Conservation (phyloP, 305 asterid species). For the Fraxinus greggii region DNA sequence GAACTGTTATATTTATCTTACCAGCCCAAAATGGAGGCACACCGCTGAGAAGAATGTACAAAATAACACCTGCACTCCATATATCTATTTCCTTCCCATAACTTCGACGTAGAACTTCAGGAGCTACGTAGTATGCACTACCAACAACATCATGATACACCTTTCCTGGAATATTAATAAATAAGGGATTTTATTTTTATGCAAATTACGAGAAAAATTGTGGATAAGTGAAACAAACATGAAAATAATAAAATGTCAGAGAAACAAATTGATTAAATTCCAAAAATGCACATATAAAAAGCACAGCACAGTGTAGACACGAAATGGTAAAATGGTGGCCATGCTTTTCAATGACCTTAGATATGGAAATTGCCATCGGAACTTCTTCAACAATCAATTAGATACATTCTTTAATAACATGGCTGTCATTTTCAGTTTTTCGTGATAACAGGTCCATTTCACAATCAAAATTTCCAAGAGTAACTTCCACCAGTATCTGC, state of each 20-base stretch:
- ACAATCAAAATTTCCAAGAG: not conserved
- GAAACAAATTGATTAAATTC: not conserved
- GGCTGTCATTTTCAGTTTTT: not conserved
- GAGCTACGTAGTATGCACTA: slow-evolving; percentile 73
- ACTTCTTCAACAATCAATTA: not conserved
- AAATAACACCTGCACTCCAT: slow-evolving; percentile 76
- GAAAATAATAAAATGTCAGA: not conserved
- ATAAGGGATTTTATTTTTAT: slow-evolving; percentile 10
- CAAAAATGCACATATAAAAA: not conserved
- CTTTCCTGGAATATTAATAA: slow-evolving; percentile 43
- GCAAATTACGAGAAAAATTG: not conserved
- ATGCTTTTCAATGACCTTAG: not conserved
- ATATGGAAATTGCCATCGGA: not conserved
- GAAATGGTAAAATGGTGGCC: not conserved
- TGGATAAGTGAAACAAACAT: not conserved
- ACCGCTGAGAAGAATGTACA: slow-evolving; percentile 68
- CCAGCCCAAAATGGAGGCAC: slow-evolving; percentile 88
- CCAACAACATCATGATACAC: slow-evolving; percentile 67
- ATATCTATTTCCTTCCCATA: slow-evolving; percentile 69
- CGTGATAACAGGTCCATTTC: not conserved
- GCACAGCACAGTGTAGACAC: not conserved
- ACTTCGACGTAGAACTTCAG: slow-evolving; percentile 58
- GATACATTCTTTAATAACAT: not conserved
- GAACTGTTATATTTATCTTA: slow-evolving; percentile 25
- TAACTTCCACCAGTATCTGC: not conserved